Evolutionary conservation across 805 yeast species (phyloP), one percentile per base, ranked within the genome.

Genomic region (Pichia occidentalis): DNA sequence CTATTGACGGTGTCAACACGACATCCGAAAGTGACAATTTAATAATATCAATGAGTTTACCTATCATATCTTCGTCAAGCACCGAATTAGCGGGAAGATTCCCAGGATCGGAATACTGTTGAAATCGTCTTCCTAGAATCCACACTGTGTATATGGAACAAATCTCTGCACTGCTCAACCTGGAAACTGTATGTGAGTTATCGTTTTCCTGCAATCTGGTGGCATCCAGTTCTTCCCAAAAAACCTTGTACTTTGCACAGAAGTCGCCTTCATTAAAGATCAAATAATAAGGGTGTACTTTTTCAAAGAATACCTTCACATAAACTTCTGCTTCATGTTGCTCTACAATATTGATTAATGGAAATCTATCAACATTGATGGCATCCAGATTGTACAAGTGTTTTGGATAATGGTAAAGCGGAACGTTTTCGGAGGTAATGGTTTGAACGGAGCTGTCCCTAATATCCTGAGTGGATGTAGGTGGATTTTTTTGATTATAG

Each of bases 81-180:
- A 47, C 39, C 0, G 55, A 37, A 24, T 48, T 40, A 19, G 30
- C 19, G 3, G 57, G 52, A n/a, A 48, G 29, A 9, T 46, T 44
- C 27, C 52, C 45, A 6, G 58, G 55, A 34, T 47, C 41, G 12
- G 60, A 50, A 42, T 42, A 54, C 30, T 50, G 46, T 40, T 55
- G 57, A 35, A 55, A 64, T 25, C 64, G 41, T 28, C 60, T 48
- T 6, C 67, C 70, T 14, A 67, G 46, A 16, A 66, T 57, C 70
- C 71, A 70, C 11, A 70, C 68, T 48, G 70, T 57, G 47, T 70
- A 71, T 9, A 71, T 63, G 32, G 69, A 61, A 31, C 75, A 70
- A 14, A 70, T 56, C 37, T 60, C 64, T 4, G 61, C 53, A 36
- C 56, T 49, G 26, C 54, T 47, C n/a, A 62, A 40, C 26, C 45